Base-by-base conservation (phyloP, 129 eudicot species). In the Saussurea involucrata region DNA sequence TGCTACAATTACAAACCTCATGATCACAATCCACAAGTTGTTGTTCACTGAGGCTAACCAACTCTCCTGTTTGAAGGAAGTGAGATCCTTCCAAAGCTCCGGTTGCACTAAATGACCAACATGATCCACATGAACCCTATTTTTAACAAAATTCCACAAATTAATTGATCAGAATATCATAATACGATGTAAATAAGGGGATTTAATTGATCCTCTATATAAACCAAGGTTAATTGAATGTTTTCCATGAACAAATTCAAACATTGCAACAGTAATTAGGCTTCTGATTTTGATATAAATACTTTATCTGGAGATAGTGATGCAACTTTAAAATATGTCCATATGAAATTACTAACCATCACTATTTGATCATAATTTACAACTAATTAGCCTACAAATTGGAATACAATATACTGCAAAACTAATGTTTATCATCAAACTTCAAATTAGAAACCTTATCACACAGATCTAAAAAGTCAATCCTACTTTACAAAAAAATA, bases 1-100 rank as follows among this genome's bases (percentile, higher is more conserved):
- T 2, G 66, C 34, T 8, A 25, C 85, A 46, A 24, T 33, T 8
- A 25, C 85, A 46, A 24, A 94, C 97, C 97, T 91, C 97, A 66
- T 94, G 98, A 82, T 94, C 97, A 67, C 98, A 91, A 81, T 94
- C 98, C 68, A 94, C 98, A 20, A 94, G 96, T 72, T 94, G 98
- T 46, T 94, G 98, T 69, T 94, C 98, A 78, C 98, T 94, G 72
- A 94, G 96, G 85, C 96, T 94, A 69, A 87, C 96, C 33, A 94
- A 90, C 76, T 94, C 87, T 44, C 97, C 98, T n/a, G 97, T 94
- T 2, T 89, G 82, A 66, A 94, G 87, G 60, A 32, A 94, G 82
- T 91, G 87, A 18, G 98, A 93, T 63, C 97, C 98, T 85, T 94
- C 98, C 74, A 94, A 40, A 3, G 98, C 97, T 31, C 98, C 98